Percentiles rank a stretch among this genome's conserved stretches.
Conservation (phyloP, 371 early-diverging fungal species). For the Mortierella sp. region DNA sequence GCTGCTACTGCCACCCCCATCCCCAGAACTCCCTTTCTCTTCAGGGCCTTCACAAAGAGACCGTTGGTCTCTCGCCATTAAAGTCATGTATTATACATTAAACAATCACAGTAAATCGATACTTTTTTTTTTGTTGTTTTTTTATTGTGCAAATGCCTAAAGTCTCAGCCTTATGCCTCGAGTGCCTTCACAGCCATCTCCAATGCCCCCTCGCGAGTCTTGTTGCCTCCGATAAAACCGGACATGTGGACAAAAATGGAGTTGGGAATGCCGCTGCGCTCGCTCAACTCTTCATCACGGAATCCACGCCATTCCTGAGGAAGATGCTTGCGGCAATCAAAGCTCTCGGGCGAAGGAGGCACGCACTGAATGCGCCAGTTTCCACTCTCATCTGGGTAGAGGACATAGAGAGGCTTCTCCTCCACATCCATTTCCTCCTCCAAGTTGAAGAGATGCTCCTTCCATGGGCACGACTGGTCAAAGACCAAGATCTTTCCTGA, state of each 20-base stretch:
- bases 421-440: slow-evolving; percentile 68
- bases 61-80: no score
- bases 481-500: slow-evolving; percentile 87
- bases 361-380: slow-evolving; percentile 87
- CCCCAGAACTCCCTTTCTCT: no score
- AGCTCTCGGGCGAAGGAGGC: slow-evolving; percentile 79
- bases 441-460: slow-evolving; percentile 84
- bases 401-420: slow-evolving; percentile 75
- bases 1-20: no score
- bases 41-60: no score
- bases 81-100: no score
- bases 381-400: slow-evolving; percentile 82
- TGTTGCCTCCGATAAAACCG: slow-evolving; percentile 91
- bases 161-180: slow-evolving; percentile 40
- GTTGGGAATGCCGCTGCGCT: slow-evolving; percentile 79
- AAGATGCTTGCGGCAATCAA: slow-evolving; percentile 89
- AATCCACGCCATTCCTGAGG: slow-evolving; percentile 97
- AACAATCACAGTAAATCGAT: no score
- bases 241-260: slow-evolving; percentile 96
- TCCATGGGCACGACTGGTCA: slow-evolving; percentile 91
- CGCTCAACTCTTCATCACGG: slow-evolving; percentile 88
- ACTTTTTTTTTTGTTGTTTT: neutral
- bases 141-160: no score
- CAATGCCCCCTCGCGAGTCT: slow-evolving; percentile 76
- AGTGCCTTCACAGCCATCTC: slow-evolving; percentile 69